Base-by-base conservation (phyloP, 2,329 filamentous ascomycete genomes). In the Xylaria polymorpha region DNA sequence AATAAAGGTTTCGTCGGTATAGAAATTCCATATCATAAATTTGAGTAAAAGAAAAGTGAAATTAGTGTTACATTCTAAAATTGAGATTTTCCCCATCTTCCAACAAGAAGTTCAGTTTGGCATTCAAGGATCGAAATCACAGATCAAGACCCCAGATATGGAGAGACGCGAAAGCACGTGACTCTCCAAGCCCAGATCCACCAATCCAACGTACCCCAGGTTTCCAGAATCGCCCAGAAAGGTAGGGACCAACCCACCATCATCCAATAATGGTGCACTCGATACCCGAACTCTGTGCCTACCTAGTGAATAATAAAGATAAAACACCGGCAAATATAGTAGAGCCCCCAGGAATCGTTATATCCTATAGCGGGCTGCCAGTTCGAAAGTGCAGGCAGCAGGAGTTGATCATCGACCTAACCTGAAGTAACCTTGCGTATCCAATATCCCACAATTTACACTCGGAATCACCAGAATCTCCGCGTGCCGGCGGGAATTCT, bases 161-260 rank as follows among this genome's bases (percentile, higher is more conserved):
- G 3, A 10, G 5, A 14, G 22, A 65, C 56, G 15, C 63, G 63
- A 60, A 65, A 55, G n/a, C 63, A 65, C 63, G 63, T 65, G 63
- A 65, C 63, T 20, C 20, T 35, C 1, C 0, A 15, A 50, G 32
- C 3, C 2, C 5, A 14, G 35, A 12, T 37, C 53, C 55, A 53
- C 55, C 35, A 51, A 50, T 56, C 39, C 20, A 25, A 20, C 18
- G 4, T n/a, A 44, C 41, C 18, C 14, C 37, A 12, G 15, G 29
- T 57, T 57, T 57, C 55, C 55, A 57, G 55, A 39, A 57, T 43
- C 37, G 20, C 20, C 55, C 37, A 57, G 55, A 57, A 57, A 43
- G 9, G 55, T 57, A n/a, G n/a, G n/a, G n/a, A n/a, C n/a, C n/a
- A n/a, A n/a, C 41, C 7, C 22, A 18, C 6, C 53, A 12, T 7